Conservation (phyloP, 2,329 filamentous ascomycete species). For the Coniosporium tulheliwenetii region DNA sequence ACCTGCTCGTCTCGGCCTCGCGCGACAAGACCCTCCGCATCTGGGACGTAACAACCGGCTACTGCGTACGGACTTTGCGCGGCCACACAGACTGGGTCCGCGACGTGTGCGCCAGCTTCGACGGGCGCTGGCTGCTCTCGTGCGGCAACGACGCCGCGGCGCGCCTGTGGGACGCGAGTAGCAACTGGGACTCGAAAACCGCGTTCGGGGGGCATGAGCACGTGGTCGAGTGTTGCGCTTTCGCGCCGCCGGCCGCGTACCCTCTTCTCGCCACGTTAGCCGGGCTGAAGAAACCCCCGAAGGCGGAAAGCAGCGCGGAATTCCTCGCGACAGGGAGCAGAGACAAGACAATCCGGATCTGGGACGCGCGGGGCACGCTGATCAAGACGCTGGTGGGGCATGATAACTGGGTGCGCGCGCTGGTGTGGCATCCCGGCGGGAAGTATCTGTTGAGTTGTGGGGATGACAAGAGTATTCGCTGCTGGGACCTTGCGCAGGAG, state of each 20-base stretch:
- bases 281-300: conserved; percentile 68
- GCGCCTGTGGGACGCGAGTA: conserved; percentile 65
- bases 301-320: conserved; percentile 60
- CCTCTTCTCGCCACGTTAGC: conserved; percentile 61
- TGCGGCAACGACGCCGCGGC: conserved; percentile 70
- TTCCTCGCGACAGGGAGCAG: conserved; percentile 79
- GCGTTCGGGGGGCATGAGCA: conserved; percentile 80
- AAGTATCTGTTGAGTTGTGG: conserved; percentile 76
- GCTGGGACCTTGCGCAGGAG: conserved; percentile 87
- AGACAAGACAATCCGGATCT: conserved; percentile 82
- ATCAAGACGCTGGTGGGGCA: conserved; percentile 77
- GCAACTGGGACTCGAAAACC: conserved; percentile 57
- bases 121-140: conserved; percentile 71
- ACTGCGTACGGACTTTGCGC: conserved; percentile 76
- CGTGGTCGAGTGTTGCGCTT: conserved; percentile 67
- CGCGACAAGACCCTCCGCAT: conserved; percentile 73
- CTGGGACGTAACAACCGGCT: conserved; percentile 89
- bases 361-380: conserved; percentile 71
- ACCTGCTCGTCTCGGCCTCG: conserved; percentile 73
- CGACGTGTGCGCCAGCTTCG: conserved; percentile 65
- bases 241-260: conserved; percentile 70
- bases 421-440: conserved; percentile 83
- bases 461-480: conserved; percentile 84
- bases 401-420: conserved; percentile 81
- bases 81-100: conserved; percentile 88